Base-by-base conservation (phyloP, 75 land plant species). In the Picea sitchensis region DNA sequence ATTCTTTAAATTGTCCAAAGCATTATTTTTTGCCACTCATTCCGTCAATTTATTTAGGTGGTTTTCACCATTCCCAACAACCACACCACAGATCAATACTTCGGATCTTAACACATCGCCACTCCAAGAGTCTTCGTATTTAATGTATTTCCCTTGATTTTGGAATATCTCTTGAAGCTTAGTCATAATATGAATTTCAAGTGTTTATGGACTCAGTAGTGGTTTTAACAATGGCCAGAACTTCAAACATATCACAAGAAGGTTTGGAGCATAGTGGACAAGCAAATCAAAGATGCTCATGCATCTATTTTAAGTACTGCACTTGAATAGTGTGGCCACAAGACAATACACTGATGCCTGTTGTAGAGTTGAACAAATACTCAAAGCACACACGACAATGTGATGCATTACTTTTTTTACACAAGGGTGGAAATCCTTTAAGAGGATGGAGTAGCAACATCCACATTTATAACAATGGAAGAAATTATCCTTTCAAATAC, bases 381-480 rank as follows among this genome's bases (percentile, higher is more conserved):
- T 96, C 99, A 86, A 92, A 94, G 75, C 99, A 96, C 58, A 96
- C 87, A 34, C 95, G 95, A 67, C 95, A 96, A 75, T 96, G 73
- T 96, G 99, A 83, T 94, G 97, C 99, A 96, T 96, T 62, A 95
- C 92, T 64, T 92, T 84, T 82, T 96, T 97, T 2, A 96, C 93
- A 78, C 95, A 96, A 1, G 89, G 81, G 77, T 96, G 99, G 26
- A 86, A 84, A 56, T 86, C 79, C 65, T 88, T 86, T 41, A 92
- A 63, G 14, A 81, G 38, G 47, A 58, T 59, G 1, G 97, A 87
- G 75, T 92, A 92, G 79, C 97, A 96, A 76, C 95, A 96, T 56
- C 95, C 91, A 76, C 98, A 96, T 80, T 84, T 89, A 41, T 82
- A 81, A 78, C 94, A 96, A 68, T 94, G 95, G 80, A 96, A 94